phyloP scores from a whole-genome alignment of 108 stramenopile genomes.

The Licmophora abbreviata region DNA sequence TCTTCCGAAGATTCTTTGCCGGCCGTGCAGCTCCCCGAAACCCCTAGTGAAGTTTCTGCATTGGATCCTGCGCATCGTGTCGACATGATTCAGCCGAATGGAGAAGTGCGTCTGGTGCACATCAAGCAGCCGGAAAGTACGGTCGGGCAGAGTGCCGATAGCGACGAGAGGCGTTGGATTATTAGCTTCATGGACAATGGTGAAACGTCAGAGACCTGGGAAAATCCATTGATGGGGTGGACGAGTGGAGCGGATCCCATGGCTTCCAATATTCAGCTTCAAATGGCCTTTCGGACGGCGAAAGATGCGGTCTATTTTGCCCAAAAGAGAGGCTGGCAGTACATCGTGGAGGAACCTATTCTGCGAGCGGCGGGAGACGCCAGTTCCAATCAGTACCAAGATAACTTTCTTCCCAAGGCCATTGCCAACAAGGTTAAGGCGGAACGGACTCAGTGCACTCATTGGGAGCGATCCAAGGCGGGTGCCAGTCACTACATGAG shows the following conservation, averaged over 20 bases:
- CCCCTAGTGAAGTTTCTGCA: constrained; percentile 62
- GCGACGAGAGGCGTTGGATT: constrained; percentile 57
- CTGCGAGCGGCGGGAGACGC: constrained; percentile 51
- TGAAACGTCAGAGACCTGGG: constrained; percentile 61
- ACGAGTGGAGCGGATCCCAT: constrained; percentile 87
- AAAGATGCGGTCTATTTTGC: constrained; percentile 88
- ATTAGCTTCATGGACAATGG: constrained; percentile 75
- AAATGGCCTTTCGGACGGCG: constrained; percentile 76
- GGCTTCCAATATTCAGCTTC: constrained; percentile 55
- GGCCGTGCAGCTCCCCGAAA: constrained; percentile 63
- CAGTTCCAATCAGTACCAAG: constrained; percentile 76
- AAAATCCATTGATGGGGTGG: constrained; percentile 97
- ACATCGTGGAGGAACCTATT: constrained; percentile 65
- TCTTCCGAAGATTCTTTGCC: constrained; percentile 28
- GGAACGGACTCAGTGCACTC: constrained; percentile 60
- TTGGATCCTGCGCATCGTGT: constrained; percentile 62
- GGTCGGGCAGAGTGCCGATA: constrained; percentile 44
- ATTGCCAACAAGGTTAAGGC: constrained; percentile 50
- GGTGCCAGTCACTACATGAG: constrained; percentile 80
- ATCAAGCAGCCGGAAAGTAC: constrained; percentile 62
- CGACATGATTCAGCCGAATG: constrained; percentile 42
- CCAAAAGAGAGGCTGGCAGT: constrained; percentile 90
- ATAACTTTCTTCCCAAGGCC: constrained; percentile 79
- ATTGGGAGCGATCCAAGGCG: constrained; percentile 58
- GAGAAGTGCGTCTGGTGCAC: constrained; percentile 53